Evolutionary conservation across 805 yeast species (phyloP).

Genomic region (Jamesozyma jinghongensis): DNA sequence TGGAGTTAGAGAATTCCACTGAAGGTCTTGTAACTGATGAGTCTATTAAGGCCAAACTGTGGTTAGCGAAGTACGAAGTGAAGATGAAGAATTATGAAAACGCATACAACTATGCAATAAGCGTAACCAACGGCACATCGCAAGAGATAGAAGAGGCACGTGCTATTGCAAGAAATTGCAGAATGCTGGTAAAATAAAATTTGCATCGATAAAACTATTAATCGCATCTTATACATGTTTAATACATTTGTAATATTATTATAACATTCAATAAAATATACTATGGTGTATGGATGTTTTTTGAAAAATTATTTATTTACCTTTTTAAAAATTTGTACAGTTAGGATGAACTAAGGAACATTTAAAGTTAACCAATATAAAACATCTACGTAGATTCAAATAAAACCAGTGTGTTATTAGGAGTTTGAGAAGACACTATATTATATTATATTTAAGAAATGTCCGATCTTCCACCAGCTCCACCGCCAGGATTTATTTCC

Average conservation of each 20-base stretch:
- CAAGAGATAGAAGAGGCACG: conserved; percentile 87
- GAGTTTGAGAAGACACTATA: neutral
- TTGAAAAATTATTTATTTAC: neutral
- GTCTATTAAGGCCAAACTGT: conserved; percentile 68
- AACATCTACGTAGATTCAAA: no score
- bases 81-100: conserved; percentile 46
- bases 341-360: no score
- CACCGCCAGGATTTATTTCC: conserved; percentile 22
- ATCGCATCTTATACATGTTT: neutral
- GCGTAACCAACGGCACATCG: conserved; percentile 62
- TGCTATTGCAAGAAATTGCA: conserved; percentile 68
- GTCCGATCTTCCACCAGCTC: conserved; percentile 28
- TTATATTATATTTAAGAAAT: neutral
- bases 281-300: conserved; percentile 1
- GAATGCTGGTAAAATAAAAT: conserved; percentile 39
- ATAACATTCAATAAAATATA: no score
- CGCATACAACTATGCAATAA: conserved; percentile 68
- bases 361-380: no score
- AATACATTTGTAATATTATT: no score
- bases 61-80: conserved; percentile 72
- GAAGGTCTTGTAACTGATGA: conserved; percentile 60
- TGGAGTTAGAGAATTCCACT: conserved; percentile 44
- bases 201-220: conserved; percentile 1
- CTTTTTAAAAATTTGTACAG: neutral
- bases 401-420: no score